Base-by-base conservation (phyloP, 805 yeast species). In the Starmerella ratchasimensis region DNA sequence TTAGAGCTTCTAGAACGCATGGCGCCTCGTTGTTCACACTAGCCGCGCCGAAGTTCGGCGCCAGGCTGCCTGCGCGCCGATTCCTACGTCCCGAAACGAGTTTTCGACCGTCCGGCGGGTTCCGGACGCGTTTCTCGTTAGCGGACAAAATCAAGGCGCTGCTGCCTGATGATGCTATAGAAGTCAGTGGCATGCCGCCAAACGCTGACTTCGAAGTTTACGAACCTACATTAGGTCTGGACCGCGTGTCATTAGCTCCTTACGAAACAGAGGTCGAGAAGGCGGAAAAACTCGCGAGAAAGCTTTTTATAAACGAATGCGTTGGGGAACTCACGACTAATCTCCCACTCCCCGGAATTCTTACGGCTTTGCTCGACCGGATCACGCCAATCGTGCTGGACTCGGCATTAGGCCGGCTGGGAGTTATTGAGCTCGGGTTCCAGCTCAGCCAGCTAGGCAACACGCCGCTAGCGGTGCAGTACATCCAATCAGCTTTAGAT, bases 391-490 rank as follows among this genome's bases (percentile, higher is more conserved):
- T 24, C 2, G 31, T 49, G 9, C 13, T 9, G 15, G 29, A 16
- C 2, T 21, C 32, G 9, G 30, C 44, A 2, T 29, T 43, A 4
- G 45, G 44, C 13, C 27, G 34, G 15, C 28, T 46, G 19, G 48
- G 47, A 5, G 27, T 45, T 3, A 29, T 36, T 3, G 46, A 45
- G 29, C 27, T 51, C 20, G 42, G 39, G 16, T 36, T 24, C 10
- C 45, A 36, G 11, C 32, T 50, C 23, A 24, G 35, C n/a, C 14
- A 32, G 5, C 13, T 31, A 15, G 48, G 41, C 8, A 46, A 46
- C 10, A 38, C 28, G 11, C 41, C 45, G 9, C 42, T 52, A 10
- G 51, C 50, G 5, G 22, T 25, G 3, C 54, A 50, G 28, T 29
- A 18, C 13, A n/a, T n/a, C n/a, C n/a, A n/a, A n/a, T n/a, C n/a